A percentile compares a stretch with the other conserved stretches of the same genome.
Evolutionary conservation across 2,329 filamentous ascomycete species (phyloP).

Genomic region (Aureobasidium vineae): DNA sequence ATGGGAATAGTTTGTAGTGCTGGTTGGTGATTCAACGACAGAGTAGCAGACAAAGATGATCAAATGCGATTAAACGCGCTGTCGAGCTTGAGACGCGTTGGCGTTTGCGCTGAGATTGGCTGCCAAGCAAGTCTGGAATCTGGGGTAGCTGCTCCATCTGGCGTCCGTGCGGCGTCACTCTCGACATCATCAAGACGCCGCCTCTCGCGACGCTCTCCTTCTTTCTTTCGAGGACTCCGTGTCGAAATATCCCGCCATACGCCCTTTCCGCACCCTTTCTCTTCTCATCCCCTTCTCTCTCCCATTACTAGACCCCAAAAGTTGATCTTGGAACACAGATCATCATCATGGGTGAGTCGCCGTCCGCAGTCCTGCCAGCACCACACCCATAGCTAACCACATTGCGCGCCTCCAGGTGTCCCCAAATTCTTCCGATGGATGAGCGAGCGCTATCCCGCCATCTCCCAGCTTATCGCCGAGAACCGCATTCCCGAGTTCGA

Average conservation of each 20-base stretch:
- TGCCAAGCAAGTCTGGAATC: neutral
- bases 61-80: neutral
- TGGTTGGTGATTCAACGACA: neutral
- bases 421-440: constrained; percentile 99
- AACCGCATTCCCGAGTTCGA: constrained; percentile 99
- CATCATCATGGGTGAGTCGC: constrained; percentile 38
- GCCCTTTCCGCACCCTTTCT: constrained; percentile 29
- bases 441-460: constrained; percentile 97
- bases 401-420: constrained; percentile 57
- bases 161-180: neutral
- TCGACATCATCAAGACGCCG: constrained; percentile 13
- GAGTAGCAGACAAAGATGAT: neutral
- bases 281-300: constrained; percentile 15
- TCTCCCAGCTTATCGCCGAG: constrained; percentile 97
- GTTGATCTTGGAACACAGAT: constrained; percentile 36
- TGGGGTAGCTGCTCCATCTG: neutral
- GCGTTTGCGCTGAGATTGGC: constrained; percentile 6
- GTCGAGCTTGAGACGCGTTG: neutral
- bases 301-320: constrained; percentile 7
- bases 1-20: neutral
- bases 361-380: neutral
- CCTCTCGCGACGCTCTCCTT: constrained; percentile 16
- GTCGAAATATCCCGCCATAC: constrained; percentile 36
- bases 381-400: constrained; percentile 2
- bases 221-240: constrained; percentile 41